Conservation (phyloP, 192 early-diverging fungal genomes). For the Lunasporangiospora selenospora region DNA sequence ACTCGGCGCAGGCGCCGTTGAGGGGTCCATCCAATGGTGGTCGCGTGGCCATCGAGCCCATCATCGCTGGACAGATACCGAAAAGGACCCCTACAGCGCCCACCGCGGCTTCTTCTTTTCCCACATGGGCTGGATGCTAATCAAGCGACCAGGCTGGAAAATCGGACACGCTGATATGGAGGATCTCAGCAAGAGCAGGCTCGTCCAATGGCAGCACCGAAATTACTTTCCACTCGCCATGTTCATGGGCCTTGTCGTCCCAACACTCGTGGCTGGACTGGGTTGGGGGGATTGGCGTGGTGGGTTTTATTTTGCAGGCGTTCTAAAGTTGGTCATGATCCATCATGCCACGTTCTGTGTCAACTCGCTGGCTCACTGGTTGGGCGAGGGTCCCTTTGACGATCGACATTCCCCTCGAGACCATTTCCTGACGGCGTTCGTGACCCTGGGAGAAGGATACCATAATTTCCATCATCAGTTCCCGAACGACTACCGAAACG, state of each 20-base stretch:
- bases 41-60: constrained; percentile 85
- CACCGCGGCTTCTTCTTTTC: constrained; percentile 82
- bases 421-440: constrained; percentile 82
- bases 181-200: constrained; percentile 76
- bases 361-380: constrained; percentile 84
- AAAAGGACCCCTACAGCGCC: constrained; percentile 84
- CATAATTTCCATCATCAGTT: constrained; percentile 94
- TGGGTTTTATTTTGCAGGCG: constrained; percentile 80
- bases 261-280: constrained; percentile 85
- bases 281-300: constrained; percentile 83
- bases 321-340: constrained; percentile 76
- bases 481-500: constrained; percentile 89
- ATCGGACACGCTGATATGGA: constrained; percentile 84
- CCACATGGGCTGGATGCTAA: constrained; percentile 88
- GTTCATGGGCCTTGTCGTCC: constrained; percentile 78
- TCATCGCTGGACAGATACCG: constrained; percentile 88
- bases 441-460: constrained; percentile 86
- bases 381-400: constrained; percentile 81
- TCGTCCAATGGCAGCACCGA: constrained; percentile 81
- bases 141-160: constrained; percentile 74
- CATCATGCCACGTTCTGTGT: constrained; percentile 93
- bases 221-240: constrained; percentile 76
- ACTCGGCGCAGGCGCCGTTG: constrained; percentile 74
- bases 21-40: constrained; percentile 92
- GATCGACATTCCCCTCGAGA: constrained; percentile 86